phyloP scores from a whole-genome alignment of 2,329 filamentous ascomycete genomes.

The Ceratocystis cubensis region DNA sequence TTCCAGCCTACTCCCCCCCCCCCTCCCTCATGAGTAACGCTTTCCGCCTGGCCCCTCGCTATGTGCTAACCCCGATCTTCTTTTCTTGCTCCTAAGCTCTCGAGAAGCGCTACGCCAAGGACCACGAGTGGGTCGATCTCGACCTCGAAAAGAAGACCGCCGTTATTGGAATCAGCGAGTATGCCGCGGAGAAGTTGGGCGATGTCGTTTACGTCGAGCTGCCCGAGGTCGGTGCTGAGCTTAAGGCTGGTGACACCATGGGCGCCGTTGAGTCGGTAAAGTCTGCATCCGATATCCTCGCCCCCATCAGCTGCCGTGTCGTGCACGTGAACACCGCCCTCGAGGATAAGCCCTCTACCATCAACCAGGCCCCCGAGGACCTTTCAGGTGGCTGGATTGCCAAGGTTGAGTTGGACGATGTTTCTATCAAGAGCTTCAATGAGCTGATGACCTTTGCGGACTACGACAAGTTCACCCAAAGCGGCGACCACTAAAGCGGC shows the following conservation, averaged over 20 bases:
- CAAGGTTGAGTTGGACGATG: slow-evolving; percentile 64
- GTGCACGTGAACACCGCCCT: slow-evolving; percentile 59
- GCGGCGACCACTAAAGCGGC: slow-evolving; percentile 31
- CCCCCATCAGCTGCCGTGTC: slow-evolving; percentile 68
- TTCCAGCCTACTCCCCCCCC: background rate
- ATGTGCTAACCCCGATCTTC: background rate
- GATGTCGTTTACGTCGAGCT: slow-evolving; percentile 98
- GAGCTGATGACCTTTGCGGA: slow-evolving; percentile 61
- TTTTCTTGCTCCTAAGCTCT: slow-evolving; percentile 34
- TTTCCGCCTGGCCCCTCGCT: background rate
- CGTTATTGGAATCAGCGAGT: slow-evolving; percentile 73
- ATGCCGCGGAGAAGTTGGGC: slow-evolving; percentile 82
- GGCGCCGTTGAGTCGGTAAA: slow-evolving; percentile 97
- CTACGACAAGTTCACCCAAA: slow-evolving; percentile 61
- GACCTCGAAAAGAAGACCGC: slow-evolving; percentile 70
- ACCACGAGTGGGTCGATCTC: slow-evolving; percentile 97
- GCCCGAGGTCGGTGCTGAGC: slow-evolving; percentile 55
- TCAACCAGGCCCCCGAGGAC: slow-evolving; percentile 84
- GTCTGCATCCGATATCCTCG: slow-evolving; percentile 93
- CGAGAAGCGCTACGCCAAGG: slow-evolving; percentile 81
- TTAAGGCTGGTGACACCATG: slow-evolving; percentile 67
- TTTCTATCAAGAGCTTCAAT: slow-evolving; percentile 55
- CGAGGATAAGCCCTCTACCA: slow-evolving; percentile 71
- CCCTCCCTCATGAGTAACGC: background rate
- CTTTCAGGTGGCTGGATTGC: slow-evolving; percentile 80